Percentiles rank a stretch among this genome's conserved stretches.
Evolutionary conservation across 352 stramenopile species (phyloP).

Genomic region (Poterioochromonas sp.): DNA sequence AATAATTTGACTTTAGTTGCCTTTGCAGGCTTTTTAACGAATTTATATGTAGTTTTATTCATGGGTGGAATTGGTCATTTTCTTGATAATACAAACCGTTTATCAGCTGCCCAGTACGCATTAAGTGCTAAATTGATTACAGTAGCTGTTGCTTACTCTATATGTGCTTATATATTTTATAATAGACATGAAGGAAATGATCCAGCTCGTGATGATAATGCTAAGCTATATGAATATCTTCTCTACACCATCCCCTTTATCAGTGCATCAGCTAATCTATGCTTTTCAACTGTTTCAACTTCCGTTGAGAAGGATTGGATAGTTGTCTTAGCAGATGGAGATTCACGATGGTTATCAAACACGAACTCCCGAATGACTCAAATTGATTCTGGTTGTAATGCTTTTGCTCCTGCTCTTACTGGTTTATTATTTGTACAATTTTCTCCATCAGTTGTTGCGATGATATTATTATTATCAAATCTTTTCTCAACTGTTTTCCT

Average conservation of each 20-base stretch:
- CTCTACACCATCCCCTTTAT: not conserved
- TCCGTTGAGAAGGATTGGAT: conserved; percentile 72
- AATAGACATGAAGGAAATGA: not conserved
- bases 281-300: conserved; percentile 51
- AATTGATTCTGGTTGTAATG: conserved; percentile 66
- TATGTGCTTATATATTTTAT: not conserved
- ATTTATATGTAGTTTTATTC: not conserved
- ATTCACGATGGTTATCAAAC: conserved; percentile 51
- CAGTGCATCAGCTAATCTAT: not conserved
- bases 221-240: not conserved
- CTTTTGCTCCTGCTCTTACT: conserved; percentile 60
- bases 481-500: not conserved
- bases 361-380: conserved; percentile 66
- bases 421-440: conserved; percentile 45
- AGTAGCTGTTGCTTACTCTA: not conserved
- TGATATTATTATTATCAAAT: conserved; percentile 7
- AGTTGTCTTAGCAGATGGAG: conserved; percentile 57
- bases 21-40: not conserved
- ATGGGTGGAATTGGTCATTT: not conserved
- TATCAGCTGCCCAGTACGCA: not conserved
- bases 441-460: not conserved
- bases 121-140: not conserved
- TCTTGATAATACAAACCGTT: conserved; percentile 9
- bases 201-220: not conserved
- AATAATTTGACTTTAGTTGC: not conserved